These are phyloP conservation scores for Syzygium syzygioides DNA, from an alignment of 441 rosid genomes.

Conservation along the genomic window DNA sequence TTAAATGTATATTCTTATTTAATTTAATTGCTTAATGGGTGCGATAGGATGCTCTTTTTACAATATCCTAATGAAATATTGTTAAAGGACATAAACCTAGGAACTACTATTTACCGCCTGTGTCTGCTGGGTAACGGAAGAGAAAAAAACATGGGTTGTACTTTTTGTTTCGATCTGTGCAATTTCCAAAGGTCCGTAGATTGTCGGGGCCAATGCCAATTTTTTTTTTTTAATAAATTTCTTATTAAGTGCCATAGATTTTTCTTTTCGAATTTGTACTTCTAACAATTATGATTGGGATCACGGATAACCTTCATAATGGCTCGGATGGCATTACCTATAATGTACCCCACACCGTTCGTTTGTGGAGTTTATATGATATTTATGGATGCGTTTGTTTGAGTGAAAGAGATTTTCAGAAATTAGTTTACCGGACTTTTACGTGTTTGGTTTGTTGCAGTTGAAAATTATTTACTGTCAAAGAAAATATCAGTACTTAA, in stretches of 20 bases:
- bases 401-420: not conserved
- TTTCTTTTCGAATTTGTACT: not conserved
- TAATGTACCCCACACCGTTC: not conserved
- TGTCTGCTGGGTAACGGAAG: not conserved
- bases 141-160: not conserved
- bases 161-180: not conserved
- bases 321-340: not conserved
- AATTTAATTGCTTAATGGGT: not conserved
- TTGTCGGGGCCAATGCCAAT: not conserved
- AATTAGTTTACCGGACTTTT: not conserved
- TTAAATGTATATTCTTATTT: not conserved
- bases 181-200: not conserved
- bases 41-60: not conserved
- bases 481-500: no score
- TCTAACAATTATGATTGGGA: not conserved
- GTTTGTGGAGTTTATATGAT: not conserved
- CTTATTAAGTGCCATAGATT: not conserved
- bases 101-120: not conserved
- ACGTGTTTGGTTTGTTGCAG: accelerated
- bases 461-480: accelerated
- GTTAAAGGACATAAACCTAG: not conserved
- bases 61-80: not conserved
- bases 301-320: not conserved
- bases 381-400: not conserved
- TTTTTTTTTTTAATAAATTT: not conserved